Evolutionary conservation across 768 basidiomycete genomes (phyloP).

Genomic region (Lepiota subincarnata): DNA sequence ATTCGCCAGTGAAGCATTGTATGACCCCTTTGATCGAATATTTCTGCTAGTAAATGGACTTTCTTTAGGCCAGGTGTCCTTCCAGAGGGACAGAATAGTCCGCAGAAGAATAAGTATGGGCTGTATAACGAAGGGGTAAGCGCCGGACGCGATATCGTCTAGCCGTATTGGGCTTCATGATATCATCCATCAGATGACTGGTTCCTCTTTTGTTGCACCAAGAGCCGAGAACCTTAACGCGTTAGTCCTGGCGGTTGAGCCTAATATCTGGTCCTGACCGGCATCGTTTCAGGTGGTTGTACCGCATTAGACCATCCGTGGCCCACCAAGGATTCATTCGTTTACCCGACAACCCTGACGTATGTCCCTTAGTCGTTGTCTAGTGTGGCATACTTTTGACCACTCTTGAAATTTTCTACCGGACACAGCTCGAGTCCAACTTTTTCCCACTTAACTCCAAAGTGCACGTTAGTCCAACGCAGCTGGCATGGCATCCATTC

Average conservation of each 20-base stretch:
- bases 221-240: constrained; percentile 47
- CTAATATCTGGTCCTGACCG: not conserved
- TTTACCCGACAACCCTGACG: constrained; percentile 55
- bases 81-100: constrained; percentile 56
- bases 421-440: constrained; percentile 51
- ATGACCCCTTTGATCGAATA: constrained; percentile 16
- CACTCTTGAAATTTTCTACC: not conserved
- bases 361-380: constrained; percentile 24
- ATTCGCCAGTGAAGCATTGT: constrained; percentile 56
- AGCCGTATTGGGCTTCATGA: not conserved
- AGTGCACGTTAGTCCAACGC: constrained; percentile 58
- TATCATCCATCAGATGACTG: constrained; percentile 44
- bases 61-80: constrained; percentile 47
- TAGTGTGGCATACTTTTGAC: not conserved
- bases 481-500: constrained; percentile 65
- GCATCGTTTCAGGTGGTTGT: constrained; percentile 45
- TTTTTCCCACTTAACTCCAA: constrained; percentile 58
- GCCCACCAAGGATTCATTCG: constrained; percentile 59
- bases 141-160: not conserved
- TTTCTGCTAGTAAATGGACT: not conserved
- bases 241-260: constrained; percentile 27
- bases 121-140: constrained; percentile 57
- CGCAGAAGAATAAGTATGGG: constrained; percentile 60
- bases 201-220: constrained; percentile 57
- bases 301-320: constrained; percentile 66